Evolutionary conservation across 345 rosid genomes (phyloP), one percentile per base, ranked within the genome.

Genomic region (Salix exigua): DNA sequence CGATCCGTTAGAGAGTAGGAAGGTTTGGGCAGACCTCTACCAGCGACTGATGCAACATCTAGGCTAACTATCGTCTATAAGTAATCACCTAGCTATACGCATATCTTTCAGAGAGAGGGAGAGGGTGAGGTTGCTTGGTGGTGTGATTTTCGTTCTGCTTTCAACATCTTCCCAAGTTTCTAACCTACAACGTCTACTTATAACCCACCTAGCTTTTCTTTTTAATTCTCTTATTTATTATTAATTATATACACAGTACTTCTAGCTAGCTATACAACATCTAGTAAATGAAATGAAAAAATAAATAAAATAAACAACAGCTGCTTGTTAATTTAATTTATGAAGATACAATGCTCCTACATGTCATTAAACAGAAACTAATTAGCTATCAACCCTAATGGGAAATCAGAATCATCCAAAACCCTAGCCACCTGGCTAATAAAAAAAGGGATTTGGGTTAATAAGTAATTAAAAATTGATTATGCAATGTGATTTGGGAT

Each of bases 111-210:
- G 33, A 33, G 26, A 7, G 18, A 53, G 66, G 75, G 70, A 71
- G 42, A 75, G 82, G 94, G 88, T 35, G 79, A 83, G 96, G 88
- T 89, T 91, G 91, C 92, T 87, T 89, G 87, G 86, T 84, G 83
- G 89, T 83, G 83, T 83, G 80, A 72, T 70, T 82, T 91, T 87
- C 83, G 90, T 88, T 91, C 89, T 83, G 84, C 90, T 92, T 88
- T 92, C 97, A 90, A 92, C 94, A 78, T 92, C 94, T 75, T 76
- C 75, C 70, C 82, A 70, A 85, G 84, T 85, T 85, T 92, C 89
- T 79, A 87, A 87, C 90, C 90, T 87, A 85, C 88, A 84, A 75
- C 85, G 37, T 76, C 87, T 85, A 87, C 85, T 88, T 85, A 82
- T 85, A 91, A 91, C 89, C 93, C 87, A 88, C 89, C 90, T 83